Evolutionary conservation across 2,329 filamentous ascomycete genomes (phyloP).

Genomic region (Sporothrix luriei): DNA sequence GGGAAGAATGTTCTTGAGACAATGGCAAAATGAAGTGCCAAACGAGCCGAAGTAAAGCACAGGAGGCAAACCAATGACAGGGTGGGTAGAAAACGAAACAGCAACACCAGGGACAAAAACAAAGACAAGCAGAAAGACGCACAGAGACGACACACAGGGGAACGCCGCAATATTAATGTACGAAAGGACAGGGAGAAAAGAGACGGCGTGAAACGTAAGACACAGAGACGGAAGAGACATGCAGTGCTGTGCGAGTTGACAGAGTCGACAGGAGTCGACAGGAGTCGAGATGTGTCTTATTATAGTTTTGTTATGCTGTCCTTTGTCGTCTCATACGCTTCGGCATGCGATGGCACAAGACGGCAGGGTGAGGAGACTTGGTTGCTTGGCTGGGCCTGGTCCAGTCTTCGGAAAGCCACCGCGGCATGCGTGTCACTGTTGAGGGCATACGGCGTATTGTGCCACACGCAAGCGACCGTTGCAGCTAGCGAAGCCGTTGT

Average conservation of each 20-base stretch:
- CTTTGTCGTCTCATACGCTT: neutral
- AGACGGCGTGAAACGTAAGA: neutral
- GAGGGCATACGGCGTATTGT: neutral
- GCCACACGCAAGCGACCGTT: conserved; percentile 13
- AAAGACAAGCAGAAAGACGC: conserved; percentile 2
- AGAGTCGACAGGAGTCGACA: conserved; percentile 2
- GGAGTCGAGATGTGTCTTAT: conserved; percentile 13
- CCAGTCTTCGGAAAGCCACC: neutral
- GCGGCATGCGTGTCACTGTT: neutral
- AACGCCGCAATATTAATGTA: neutral
- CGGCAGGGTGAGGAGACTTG: neutral
- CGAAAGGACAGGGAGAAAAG: neutral
- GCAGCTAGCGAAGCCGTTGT: neutral
- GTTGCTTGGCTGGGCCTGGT: neutral
- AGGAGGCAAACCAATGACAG: neutral
- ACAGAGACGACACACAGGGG: neutral
- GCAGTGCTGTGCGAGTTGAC: neutral
- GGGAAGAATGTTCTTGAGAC: too few relatives aligned
- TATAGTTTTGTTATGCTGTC: neutral
- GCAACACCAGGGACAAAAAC: neutral
- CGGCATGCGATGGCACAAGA: neutral
- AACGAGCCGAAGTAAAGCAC: too few relatives aligned
- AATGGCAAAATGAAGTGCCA: too few relatives aligned
- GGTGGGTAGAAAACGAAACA: neutral
- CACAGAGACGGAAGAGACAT: neutral